These are phyloP conservation scores for Elsinoe arachidis DNA, from an alignment of 2,329 filamentous ascomycete species.

Conservation along the genomic window DNA sequence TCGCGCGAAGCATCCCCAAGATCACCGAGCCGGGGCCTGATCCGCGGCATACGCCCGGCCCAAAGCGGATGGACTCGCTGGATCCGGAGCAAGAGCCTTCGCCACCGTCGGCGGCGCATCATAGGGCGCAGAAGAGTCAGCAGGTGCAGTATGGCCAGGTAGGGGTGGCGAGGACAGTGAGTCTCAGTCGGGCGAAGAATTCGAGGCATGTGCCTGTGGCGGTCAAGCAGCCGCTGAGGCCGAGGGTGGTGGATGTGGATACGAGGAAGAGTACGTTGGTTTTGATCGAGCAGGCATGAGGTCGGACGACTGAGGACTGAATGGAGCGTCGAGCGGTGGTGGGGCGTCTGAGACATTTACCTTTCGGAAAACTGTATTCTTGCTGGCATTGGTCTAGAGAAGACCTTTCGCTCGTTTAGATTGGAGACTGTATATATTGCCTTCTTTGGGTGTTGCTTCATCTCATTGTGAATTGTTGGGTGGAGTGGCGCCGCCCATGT, in stretches of 20 bases:
- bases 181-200: background rate
- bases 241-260: conserved; percentile 26
- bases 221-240: conserved; percentile 24
- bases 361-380: background rate
- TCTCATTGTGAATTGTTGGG: too few relatives aligned
- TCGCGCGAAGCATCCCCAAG: conserved; percentile 7
- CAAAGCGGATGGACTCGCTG: conserved; percentile 10
- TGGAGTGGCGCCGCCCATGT: background rate
- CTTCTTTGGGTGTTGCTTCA: background rate
- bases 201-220: conserved; percentile 15
- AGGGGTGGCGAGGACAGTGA: background rate
- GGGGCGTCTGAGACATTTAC: background rate
- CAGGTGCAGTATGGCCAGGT: background rate
- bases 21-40: conserved; percentile 5
- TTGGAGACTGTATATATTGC: conserved; percentile 3
- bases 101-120: background rate
- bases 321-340: background rate
- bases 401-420: background rate
- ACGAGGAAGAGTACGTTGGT: conserved; percentile 27
- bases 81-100: background rate
- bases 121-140: background rate
- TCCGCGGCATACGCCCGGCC: background rate
- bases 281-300: conserved; percentile 20
- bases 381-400: background rate
- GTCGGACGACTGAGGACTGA: background rate